phyloP scores from a whole-genome alignment of 2,329 filamentous ascomycete genomes.

The Claviceps monticola region DNA sequence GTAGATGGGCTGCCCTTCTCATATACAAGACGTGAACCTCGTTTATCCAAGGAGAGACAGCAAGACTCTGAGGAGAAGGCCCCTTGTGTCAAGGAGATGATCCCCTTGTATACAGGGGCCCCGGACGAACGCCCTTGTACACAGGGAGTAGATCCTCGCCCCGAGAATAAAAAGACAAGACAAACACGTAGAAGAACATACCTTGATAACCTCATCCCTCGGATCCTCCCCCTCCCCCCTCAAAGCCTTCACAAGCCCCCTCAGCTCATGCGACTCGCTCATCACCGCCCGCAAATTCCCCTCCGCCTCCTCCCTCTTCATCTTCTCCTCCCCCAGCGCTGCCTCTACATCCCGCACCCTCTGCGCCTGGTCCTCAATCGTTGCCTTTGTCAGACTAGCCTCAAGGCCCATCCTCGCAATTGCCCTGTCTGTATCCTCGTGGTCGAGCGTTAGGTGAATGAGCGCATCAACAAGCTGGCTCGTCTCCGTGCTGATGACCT shows the following conservation, averaged over 20 bases:
- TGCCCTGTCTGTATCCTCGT: conserved; percentile 24
- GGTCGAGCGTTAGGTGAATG: conserved; percentile 23
- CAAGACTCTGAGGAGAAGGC: not conserved
- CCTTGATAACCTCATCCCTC: conserved; percentile 18
- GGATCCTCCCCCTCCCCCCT: conserved; percentile 12
- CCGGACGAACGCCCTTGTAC: too few species aligned
- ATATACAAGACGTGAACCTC: too few species aligned
- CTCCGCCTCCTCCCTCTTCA: conserved; percentile 17
- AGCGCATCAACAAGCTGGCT: conserved; percentile 25
- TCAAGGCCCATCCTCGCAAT: conserved; percentile 25
- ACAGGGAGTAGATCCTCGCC: too few species aligned
- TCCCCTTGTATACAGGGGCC: too few species aligned
- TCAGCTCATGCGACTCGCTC: conserved; percentile 2
- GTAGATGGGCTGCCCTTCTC: too few species aligned
- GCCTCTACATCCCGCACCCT: conserved; percentile 18
- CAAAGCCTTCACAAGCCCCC: conserved; percentile 16
- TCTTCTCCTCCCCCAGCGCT: conserved; percentile 18
- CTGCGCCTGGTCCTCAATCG: conserved; percentile 19
- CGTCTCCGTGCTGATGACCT: conserved; percentile 24
- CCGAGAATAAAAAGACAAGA: not conserved
- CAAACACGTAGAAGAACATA: conserved; percentile 4
- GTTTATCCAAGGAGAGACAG: not conserved
- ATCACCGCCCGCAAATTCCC: conserved; percentile 14
- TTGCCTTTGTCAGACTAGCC: conserved; percentile 21
- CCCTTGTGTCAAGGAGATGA: too few species aligned